Conservation (phyloP, 176 grass and related monocot genomes). For the Ensete glaucum region DNA sequence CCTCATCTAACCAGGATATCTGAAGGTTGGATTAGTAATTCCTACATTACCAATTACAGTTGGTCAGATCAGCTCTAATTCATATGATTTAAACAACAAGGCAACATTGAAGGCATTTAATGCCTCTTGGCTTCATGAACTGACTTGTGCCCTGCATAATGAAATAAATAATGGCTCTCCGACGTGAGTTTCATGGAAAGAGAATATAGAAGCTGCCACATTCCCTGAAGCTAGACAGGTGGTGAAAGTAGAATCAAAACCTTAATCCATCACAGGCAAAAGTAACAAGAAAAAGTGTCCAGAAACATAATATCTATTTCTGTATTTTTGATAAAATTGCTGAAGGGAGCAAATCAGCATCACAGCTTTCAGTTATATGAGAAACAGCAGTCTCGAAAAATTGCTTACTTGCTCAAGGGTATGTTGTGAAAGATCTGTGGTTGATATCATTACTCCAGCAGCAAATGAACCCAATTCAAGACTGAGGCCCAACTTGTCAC, state of each 20-base stretch:
- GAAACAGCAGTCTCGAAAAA: background rate
- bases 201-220: background rate
- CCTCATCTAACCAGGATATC: too few species aligned
- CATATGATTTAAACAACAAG: too few species aligned
- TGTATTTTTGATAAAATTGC: too few species aligned
- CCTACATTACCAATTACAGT: too few species aligned
- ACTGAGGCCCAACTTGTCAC: constrained; percentile 98
- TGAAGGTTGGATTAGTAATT: too few species aligned
- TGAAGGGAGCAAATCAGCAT: background rate
- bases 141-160: too few species aligned
- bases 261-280: background rate
- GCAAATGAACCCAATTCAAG: constrained; percentile 97
- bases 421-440: constrained; percentile 93
- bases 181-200: background rate
- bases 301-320: too few species aligned
- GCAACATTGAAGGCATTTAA: too few species aligned
- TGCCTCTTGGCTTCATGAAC: too few species aligned
- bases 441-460: constrained; percentile 99
- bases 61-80: too few species aligned
- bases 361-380: background rate
- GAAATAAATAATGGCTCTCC: background rate
- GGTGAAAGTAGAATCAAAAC: background rate
- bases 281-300: background rate
- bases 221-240: background rate
- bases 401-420: constrained; percentile 91